phyloP scores from a whole-genome alignment of 768 basidiomycete species.

The Lentinula sp. region DNA sequence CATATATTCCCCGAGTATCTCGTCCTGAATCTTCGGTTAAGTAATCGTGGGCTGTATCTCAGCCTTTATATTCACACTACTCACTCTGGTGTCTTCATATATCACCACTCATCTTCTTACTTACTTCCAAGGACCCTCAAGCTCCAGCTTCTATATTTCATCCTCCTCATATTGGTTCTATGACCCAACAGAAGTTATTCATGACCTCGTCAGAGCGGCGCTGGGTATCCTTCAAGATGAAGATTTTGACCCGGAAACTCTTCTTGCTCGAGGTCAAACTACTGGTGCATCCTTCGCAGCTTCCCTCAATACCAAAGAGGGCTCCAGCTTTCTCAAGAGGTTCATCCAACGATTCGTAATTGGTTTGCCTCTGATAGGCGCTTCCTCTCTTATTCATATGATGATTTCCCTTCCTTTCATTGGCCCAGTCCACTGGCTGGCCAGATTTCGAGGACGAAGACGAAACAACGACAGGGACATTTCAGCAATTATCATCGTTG shows the following conservation, averaged over 20 bases:
- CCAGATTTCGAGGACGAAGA: constrained; percentile 55
- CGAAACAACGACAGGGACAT: constrained; percentile 56
- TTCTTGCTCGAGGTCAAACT: not conserved
- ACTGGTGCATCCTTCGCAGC: constrained; percentile 11
- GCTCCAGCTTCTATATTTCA: constrained; percentile 31
- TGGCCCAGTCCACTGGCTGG: constrained; percentile 65
- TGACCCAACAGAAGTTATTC: constrained; percentile 27
- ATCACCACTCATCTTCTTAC: constrained; percentile 62
- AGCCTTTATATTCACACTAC: constrained; percentile 51
- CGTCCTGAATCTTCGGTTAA: constrained; percentile 18
- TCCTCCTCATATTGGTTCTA: constrained; percentile 24
- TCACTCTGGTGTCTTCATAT: constrained; percentile 67
- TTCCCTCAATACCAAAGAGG: constrained; percentile 12
- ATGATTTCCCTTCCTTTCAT: constrained; percentile 57
- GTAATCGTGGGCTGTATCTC: constrained; percentile 62
- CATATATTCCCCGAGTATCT: not conserved
- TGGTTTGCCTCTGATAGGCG: constrained; percentile 74
- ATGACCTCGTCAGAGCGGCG: constrained; percentile 57
- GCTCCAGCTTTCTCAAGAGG: constrained; percentile 42
- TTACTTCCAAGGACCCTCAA: constrained; percentile 49
- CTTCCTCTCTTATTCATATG: constrained; percentile 70
- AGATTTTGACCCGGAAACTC: constrained; percentile 26
- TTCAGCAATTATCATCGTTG: constrained; percentile 58
- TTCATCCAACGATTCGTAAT: constrained; percentile 69
- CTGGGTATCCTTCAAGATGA: constrained; percentile 58